Evolutionary conservation across 352 stramenopile species (phyloP).

Genomic region (Phytophthora fragariae): DNA sequence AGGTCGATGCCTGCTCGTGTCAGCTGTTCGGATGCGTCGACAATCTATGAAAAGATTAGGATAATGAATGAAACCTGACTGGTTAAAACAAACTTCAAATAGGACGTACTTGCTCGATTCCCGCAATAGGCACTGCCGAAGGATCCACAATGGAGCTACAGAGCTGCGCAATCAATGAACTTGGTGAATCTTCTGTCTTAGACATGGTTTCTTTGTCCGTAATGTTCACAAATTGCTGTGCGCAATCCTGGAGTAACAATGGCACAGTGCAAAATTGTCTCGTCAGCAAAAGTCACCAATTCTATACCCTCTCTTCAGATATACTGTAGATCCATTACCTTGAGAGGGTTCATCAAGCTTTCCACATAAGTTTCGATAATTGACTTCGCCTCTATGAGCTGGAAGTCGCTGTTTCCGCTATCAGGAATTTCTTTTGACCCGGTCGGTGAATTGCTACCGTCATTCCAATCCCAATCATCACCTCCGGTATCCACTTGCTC

Average conservation of each 20-base stretch:
- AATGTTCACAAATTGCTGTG: conserved; percentile 58
- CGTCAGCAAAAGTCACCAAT: conserved; percentile 10
- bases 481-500: conserved; percentile 42
- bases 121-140: conserved; percentile 34
- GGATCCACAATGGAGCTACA: conserved; percentile 51
- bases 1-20: conserved; percentile 80
- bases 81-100: neutral
- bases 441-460: conserved; percentile 34
- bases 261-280: neutral
- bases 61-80: neutral
- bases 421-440: conserved; percentile 7
- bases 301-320: neutral
- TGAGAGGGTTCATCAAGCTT: conserved; percentile 48
- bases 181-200: conserved; percentile 18
- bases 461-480: conserved; percentile 79
- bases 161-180: conserved; percentile 59
- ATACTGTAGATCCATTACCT: conserved; percentile 42
- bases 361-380: conserved; percentile 58
- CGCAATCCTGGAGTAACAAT: conserved; percentile 58
- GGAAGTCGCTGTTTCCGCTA: conserved; percentile 28
- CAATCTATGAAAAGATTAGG: conserved; percentile 44
- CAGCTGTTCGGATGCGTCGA: conserved; percentile 82
- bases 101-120: conserved; percentile 57
- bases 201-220: conserved; percentile 34
- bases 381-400: conserved; percentile 37